Conservation (phyloP, 257 asterid species). For the Gentiana dahurica region DNA sequence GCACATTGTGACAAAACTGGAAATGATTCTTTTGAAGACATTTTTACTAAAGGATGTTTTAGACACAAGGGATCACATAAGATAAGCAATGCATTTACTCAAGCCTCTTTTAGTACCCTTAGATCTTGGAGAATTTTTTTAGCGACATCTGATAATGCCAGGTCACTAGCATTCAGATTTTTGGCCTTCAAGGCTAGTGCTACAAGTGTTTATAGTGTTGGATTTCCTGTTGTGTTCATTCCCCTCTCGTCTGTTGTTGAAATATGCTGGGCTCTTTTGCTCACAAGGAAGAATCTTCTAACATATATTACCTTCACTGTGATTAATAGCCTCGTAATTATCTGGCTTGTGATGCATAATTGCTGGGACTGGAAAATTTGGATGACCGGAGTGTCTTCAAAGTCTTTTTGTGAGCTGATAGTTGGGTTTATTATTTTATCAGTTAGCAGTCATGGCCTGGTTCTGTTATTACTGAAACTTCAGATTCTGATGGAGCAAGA, state of each 20-base stretch:
- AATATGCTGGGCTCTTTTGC: slow-evolving; percentile 81
- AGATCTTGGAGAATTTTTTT: too few relatives aligned
- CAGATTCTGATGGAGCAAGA: slow-evolving; percentile 45
- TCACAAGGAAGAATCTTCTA: slow-evolving; percentile 74
- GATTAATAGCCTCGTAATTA: slow-evolving; percentile 86
- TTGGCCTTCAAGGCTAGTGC: slow-evolving; percentile 73
- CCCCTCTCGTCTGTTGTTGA: slow-evolving; percentile 92
- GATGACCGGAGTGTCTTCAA: slow-evolving; percentile 98
- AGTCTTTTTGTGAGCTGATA: slow-evolving; percentile 89
- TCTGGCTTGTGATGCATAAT: slow-evolving; percentile 95
- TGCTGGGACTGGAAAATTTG: slow-evolving; percentile 97
- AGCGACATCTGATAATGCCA: slow-evolving; percentile 47
- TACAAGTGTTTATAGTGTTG: slow-evolving; percentile 79
- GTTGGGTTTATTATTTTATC: slow-evolving; percentile 86
- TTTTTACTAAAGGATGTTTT: too few relatives aligned
- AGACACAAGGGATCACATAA: too few relatives aligned
- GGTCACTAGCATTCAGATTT: slow-evolving; percentile 58
- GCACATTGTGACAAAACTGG: too few relatives aligned
- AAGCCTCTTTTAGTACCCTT: too few relatives aligned
- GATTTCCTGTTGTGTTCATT: slow-evolving; percentile 80
- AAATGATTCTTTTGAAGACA: too few relatives aligned
- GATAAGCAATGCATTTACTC: too few relatives aligned
- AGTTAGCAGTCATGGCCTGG: slow-evolving; percentile 89
- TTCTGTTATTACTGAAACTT: slow-evolving; percentile 70
- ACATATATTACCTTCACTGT: slow-evolving; percentile 80